Evolutionary conservation across 257 asterid genomes (phyloP).

Genomic region (Ilex aquifolium): DNA sequence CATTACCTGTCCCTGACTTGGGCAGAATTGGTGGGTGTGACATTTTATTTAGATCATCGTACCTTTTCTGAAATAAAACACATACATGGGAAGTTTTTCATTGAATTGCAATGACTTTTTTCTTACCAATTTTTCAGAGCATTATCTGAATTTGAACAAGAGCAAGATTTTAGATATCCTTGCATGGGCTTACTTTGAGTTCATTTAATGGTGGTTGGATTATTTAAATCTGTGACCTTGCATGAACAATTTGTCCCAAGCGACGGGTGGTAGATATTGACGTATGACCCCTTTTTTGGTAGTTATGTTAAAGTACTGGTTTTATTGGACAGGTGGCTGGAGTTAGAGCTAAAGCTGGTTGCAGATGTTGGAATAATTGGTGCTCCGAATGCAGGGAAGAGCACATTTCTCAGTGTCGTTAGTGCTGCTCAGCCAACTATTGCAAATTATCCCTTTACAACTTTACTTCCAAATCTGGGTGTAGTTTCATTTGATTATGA

Average conservation of each 20-base stretch:
- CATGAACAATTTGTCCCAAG: background rate
- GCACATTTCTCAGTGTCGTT: slow-evolving; percentile 86
- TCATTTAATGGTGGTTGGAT: too few species aligned
- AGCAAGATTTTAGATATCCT: too few species aligned
- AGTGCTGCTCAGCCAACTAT: slow-evolving; percentile 91
- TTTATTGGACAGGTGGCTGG: slow-evolving; percentile 73
- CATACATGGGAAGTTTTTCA: too few species aligned
- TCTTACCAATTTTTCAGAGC: background rate
- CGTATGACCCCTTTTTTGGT: background rate
- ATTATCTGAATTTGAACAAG: background rate
- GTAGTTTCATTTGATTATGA: slow-evolving; percentile 88
- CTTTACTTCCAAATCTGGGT: slow-evolving; percentile 97
- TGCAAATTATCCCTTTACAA: slow-evolving; percentile 95
- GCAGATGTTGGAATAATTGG: slow-evolving; percentile 98
- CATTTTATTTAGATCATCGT: too few species aligned
- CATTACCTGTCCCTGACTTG: too few species aligned
- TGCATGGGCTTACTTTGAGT: too few species aligned
- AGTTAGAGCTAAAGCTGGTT: slow-evolving; percentile 89
- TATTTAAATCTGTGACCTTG: background rate
- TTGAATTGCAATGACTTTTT: too few species aligned
- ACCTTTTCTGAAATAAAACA: too few species aligned
- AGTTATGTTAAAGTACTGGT: slow-evolving; percentile 6
- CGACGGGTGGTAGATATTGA: background rate
- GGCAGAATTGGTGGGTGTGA: too few species aligned
- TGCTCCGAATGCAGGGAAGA: slow-evolving; percentile 98